Percentiles rank a stretch among this genome's conserved stretches.
Evolutionary conservation across 2,329 filamentous ascomycete species (phyloP).

Genomic region (Botrytis aclada): DNA sequence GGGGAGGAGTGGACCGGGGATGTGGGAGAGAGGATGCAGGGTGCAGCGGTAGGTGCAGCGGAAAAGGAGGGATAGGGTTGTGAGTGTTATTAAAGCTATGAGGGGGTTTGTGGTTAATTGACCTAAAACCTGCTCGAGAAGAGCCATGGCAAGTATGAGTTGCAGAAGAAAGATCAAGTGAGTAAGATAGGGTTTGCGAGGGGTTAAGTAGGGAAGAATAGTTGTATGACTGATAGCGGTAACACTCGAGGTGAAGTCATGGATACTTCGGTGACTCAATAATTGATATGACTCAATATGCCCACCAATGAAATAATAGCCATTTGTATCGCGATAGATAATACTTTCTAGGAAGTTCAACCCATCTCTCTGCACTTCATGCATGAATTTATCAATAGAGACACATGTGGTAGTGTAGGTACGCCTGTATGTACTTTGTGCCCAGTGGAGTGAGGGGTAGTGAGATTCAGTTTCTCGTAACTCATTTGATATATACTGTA

Average conservation of each 20-base stretch:
- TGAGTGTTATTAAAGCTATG: constrained; percentile 15
- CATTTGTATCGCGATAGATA: background rate
- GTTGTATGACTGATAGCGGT: background rate
- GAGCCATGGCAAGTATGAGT: constrained; percentile 11
- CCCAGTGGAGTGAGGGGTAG: background rate
- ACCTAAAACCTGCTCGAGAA: constrained; percentile 20
- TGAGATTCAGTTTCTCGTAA: background rate
- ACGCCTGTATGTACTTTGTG: background rate
- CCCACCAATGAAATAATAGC: background rate
- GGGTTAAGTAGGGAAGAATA: background rate
- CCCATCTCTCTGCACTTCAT: background rate
- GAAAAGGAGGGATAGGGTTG: constrained; percentile 23
- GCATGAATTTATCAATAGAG: too few species aligned
- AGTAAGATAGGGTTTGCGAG: background rate
- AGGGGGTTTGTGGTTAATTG: constrained; percentile 19
- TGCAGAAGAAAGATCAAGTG: background rate
- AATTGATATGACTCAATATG: background rate
- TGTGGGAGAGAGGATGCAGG: constrained; percentile 41
- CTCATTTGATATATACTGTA: background rate
- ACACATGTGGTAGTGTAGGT: too few species aligned
- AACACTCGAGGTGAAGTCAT: background rate
- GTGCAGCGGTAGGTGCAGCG: constrained; percentile 38
- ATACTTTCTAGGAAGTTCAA: background rate
- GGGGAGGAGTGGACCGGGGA: constrained; percentile 41
- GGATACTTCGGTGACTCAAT: constrained; percentile 1